Conservation (phyloP, 1,284 basidiomycete species). For the Ceratobasidium sp. region DNA sequence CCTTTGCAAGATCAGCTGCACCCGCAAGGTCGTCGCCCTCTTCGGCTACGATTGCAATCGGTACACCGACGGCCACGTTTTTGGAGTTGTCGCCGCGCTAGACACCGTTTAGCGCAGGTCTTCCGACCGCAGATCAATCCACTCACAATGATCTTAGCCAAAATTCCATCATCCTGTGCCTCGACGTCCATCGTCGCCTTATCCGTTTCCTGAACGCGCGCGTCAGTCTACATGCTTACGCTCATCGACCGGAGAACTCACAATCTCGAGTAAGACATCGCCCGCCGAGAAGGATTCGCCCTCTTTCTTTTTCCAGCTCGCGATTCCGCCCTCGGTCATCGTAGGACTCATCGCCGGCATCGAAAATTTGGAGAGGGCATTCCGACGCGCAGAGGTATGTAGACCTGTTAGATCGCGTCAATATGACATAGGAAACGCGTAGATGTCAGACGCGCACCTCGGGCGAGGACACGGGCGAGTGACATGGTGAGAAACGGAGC, state of each 20-base stretch:
- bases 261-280: constrained; percentile 73
- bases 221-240: constrained; percentile 41
- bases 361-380: constrained; percentile 89
- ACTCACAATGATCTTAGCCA: constrained; percentile 89
- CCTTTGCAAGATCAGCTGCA: constrained; percentile 81
- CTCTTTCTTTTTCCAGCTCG: constrained; percentile 86
- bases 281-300: constrained; percentile 68
- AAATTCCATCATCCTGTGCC: constrained; percentile 94
- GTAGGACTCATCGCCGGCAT: constrained; percentile 99
- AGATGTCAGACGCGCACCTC: constrained; percentile 64
- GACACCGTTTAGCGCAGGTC: not conserved
- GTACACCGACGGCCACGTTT: constrained; percentile 84
- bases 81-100: constrained; percentile 89
- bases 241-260: constrained; percentile 59
- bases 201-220: constrained; percentile 87
- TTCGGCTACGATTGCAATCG: constrained; percentile 93
- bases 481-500: constrained; percentile 52
- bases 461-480: constrained; percentile 75
- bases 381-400: constrained; percentile 81
- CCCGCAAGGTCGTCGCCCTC: constrained; percentile 93
- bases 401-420: constrained; percentile 67
- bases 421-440: not conserved
- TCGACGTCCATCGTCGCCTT: constrained; percentile 99
- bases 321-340: constrained; percentile 99
- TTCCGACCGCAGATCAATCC: constrained; percentile 1